These are phyloP conservation scores for Lumnitzera racemosa DNA, from an alignment of 345 rosid genomes.

Conservation along the genomic window DNA sequence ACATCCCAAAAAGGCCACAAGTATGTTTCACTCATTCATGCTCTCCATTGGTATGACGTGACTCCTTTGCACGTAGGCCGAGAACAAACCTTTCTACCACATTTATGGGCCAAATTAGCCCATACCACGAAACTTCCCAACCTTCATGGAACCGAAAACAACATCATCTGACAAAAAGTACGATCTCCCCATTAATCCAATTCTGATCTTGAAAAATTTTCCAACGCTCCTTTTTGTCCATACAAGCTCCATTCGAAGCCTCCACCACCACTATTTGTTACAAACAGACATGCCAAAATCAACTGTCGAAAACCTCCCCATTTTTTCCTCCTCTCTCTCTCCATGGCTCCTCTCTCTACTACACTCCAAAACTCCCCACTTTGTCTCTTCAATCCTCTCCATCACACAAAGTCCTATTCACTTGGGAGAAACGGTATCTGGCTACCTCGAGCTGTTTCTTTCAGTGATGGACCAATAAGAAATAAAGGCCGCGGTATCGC, in stretches of 20 bases:
- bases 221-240: not conserved
- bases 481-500: constrained; percentile 5
- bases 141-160: no score
- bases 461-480: constrained; percentile 9
- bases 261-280: not conserved
- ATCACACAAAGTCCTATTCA: constrained; percentile 1
- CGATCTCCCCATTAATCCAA: no score
- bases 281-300: not conserved
- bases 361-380: constrained; percentile 22
- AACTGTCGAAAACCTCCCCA: not conserved
- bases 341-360: constrained; percentile 43
- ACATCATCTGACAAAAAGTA: no score
- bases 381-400: constrained; percentile 16
- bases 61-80: no score
- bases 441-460: constrained; percentile 8
- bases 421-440: constrained; percentile 5
- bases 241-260: constrained; percentile 20
- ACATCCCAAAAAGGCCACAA: no score
- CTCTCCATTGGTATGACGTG: no score
- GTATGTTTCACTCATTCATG: no score
- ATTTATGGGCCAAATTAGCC: no score
- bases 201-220: no score
- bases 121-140: no score
- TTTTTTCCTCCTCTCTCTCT: constrained; percentile 1
- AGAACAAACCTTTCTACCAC: no score